Evolutionary conservation across 441 rosid genomes (phyloP), one percentile per base, ranked within the genome.

Genomic region (Melastoma candidum): DNA sequence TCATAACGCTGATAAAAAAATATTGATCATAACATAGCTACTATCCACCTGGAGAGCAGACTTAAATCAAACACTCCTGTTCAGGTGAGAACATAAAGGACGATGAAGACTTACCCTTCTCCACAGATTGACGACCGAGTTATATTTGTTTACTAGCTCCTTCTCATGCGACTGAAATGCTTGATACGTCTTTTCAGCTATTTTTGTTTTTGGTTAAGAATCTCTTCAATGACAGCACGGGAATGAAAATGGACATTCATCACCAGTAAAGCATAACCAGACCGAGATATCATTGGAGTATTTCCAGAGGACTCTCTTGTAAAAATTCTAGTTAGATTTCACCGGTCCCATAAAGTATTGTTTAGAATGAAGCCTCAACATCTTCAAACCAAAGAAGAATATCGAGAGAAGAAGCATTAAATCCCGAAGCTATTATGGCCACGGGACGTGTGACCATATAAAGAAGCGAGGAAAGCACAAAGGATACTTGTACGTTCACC

Each of bases 401-500:
- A 32, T 32, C 6, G 41, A 32, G 41, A 8, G 41, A 32, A 32
- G 41, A 32, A 32, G 41, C 8, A 8, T 32, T 4, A 32, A 32
- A 8, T 32, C 41, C 41, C 8, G 1, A 4, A 32, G 41, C 8
- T 32, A 32, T 32, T 32, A 4, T 32, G 41, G 41, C 41, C 41
- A 32, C 1, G 41, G 41, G 41, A 44, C 22, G 29, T 52, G 11
- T 7, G 27, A 11, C 43, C 54, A 51, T 43, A 51, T 51, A 12
- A 32, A n/a, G 10, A 52, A 44, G 46, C 7, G 56, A 22, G 29
- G 25, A 14, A 32, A 27, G 11, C 36, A 51, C 8, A 3, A 5
- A 87, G 99, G 99, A 94, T 94, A 94, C 97, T 79, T 49, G 97
- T 83, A 53, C 58, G 79, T 82, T 94, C 99, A 79, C 76, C 64